Base-by-base conservation (phyloP, 2,329 filamentous ascomycete genomes). In the Cadophora sp. region DNA sequence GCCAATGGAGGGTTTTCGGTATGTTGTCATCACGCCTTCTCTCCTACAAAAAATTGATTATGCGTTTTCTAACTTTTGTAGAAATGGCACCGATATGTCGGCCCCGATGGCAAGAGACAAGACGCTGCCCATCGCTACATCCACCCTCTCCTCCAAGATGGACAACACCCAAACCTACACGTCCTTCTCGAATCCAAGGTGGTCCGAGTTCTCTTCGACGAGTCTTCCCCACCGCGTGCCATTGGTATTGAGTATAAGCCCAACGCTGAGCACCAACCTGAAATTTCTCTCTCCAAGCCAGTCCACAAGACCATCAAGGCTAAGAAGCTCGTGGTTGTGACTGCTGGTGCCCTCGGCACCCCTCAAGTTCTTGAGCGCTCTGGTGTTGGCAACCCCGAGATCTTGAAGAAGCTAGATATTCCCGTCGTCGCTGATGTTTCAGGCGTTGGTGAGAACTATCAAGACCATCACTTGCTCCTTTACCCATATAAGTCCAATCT, bases 181-280 rank as follows among this genome's bases (percentile, higher is more conserved):
- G 80, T 91, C 4, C 79, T 91, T 0, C 80, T 84, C 0, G 82
- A 89, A 72, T 83, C 84, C 1, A 85, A 85, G 66, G 87, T 91
- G 0, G 78, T 83, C 1, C 83, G 83, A 2, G 82, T 90, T 0
- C 66, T 89, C 5, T 86, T 89, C 61, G 81, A 85, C 4, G 79
- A 81, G 2, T 82, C 80, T 29, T 73, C 74, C 24, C 75, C 76
- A 26, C 86, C 82, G 51, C 76, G 80, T 48, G 89, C 89, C 3
- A 79, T 83, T 0, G 89, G 88, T 0, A 83, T 92, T 1, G 86
- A 90, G 72, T 88, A 85, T 70, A 81, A 83, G 24, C 83, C 84
- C 31, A 86, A 83, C 70, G 78, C 80, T 16, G 78, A 79, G 2
- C 81, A 81, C 72, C 79, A 83, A 64, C 79, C 78, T 31, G 62